Evolutionary conservation across 2,329 filamentous ascomycete species (phyloP).

Genomic region (Aspergillus caelatus): DNA sequence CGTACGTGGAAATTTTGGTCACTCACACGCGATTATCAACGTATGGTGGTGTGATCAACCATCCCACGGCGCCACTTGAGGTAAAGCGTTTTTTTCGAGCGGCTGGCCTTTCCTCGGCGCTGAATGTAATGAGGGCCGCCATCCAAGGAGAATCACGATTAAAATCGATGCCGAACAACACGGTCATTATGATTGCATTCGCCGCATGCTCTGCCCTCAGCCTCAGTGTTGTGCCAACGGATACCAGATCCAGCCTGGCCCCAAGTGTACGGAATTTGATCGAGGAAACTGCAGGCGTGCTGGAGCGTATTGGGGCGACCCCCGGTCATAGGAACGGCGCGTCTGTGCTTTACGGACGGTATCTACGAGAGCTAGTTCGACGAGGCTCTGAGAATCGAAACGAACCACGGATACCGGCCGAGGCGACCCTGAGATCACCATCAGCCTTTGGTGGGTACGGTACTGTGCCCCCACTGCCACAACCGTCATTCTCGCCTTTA

Average conservation of each 20-base stretch:
- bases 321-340: slow-evolving; percentile 69
- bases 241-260: slow-evolving; percentile 59
- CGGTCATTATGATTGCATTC: slow-evolving; percentile 77
- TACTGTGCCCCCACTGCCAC: slow-evolving; percentile 25
- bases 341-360: slow-evolving; percentile 62
- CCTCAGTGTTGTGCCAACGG: slow-evolving; percentile 62
- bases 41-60: slow-evolving; percentile 74
- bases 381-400: slow-evolving; percentile 25
- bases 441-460: slow-evolving; percentile 21
- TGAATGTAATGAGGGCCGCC: slow-evolving; percentile 74
- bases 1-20: slow-evolving; percentile 74
- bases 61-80: slow-evolving; percentile 69
- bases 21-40: slow-evolving; percentile 74
- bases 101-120: slow-evolving; percentile 69
- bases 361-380: slow-evolving; percentile 54
- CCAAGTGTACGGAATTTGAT: slow-evolving; percentile 67
- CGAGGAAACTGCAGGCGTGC: slow-evolving; percentile 68
- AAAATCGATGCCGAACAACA: slow-evolving; percentile 78
- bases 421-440: slow-evolving; percentile 18
- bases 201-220: slow-evolving; percentile 71
- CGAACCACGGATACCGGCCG: slow-evolving; percentile 14
- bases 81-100: slow-evolving; percentile 74
- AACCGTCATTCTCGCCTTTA: slow-evolving; percentile 31
- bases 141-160: slow-evolving; percentile 72
- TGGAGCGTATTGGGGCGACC: slow-evolving; percentile 69